A percentile compares a stretch with the other conserved stretches of the same genome.
phyloP scores from a whole-genome alignment of 139 green algal genomes.

The Tetraselmis striata region DNA sequence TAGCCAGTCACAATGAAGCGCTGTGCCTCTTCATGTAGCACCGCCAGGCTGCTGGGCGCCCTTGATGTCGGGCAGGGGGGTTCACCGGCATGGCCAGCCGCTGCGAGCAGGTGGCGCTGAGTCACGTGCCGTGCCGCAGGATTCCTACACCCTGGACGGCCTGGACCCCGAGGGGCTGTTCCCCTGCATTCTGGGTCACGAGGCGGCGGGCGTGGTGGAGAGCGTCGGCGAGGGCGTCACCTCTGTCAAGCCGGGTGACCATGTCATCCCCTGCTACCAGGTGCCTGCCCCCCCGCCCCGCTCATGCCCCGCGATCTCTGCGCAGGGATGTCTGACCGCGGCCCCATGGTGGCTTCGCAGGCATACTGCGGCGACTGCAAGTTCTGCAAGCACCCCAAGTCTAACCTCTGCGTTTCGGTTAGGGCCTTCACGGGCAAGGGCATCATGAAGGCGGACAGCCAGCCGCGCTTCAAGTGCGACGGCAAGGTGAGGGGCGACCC shows the following conservation, averaged over 20 bases:
- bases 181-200: conserved; percentile 94
- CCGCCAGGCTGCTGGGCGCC: too few relatives aligned
- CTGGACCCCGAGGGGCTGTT: conserved; percentile 80
- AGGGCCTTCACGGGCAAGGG: conserved; percentile 80
- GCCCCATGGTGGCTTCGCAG: conserved; percentile 24
- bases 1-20: too few relatives aligned
- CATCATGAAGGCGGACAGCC: conserved; percentile 86
- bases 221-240: conserved; percentile 77
- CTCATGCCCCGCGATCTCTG: neutral
- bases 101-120: conserved; percentile 33
- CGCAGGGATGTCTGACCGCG: too few relatives aligned
- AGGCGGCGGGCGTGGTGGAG: conserved; percentile 93
- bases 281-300: too few relatives aligned
- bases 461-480: conserved; percentile 71
- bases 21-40: too few relatives aligned
- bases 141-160: conserved; percentile 86
- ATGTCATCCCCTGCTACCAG: conserved; percentile 40
- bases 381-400: conserved; percentile 91
- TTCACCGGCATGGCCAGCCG: conserved; percentile 49
- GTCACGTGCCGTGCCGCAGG: conserved; percentile 36
- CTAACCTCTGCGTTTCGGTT: conserved; percentile 87
- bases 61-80: too few relatives aligned
- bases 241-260: conserved; percentile 24
- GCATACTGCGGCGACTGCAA: conserved; percentile 86
- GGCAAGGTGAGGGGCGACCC: conserved; percentile 76